Evolutionary conservation across 2,329 filamentous ascomycete species (phyloP).

Genomic region (Colletotrichum magnum): DNA sequence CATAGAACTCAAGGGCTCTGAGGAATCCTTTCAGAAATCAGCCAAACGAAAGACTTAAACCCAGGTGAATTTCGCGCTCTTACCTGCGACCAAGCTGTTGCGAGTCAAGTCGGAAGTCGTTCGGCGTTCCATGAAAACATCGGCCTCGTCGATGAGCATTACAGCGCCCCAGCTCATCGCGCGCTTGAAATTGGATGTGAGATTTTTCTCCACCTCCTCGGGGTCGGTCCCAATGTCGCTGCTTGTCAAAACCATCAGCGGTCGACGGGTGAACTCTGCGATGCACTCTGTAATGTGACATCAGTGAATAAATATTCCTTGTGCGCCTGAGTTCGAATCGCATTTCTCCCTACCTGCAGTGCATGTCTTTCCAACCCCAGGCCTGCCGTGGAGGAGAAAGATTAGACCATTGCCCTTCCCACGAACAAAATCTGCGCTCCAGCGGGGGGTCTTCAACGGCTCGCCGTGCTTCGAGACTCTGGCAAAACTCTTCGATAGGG

Average conservation of each 20-base stretch:
- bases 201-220: constrained; percentile 34
- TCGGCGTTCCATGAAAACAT: constrained; percentile 43
- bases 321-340: not conserved
- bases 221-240: constrained; percentile 45
- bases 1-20: constrained; percentile 47
- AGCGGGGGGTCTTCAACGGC: constrained; percentile 12
- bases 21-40: constrained; percentile 44
- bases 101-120: constrained; percentile 40
- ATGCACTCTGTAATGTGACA: constrained; percentile 49
- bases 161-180: constrained; percentile 47
- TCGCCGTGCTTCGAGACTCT: constrained; percentile 42
- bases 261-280: constrained; percentile 48
- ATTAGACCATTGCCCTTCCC: constrained; percentile 34
- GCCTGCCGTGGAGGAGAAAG: constrained; percentile 29
- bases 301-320: too few species aligned
- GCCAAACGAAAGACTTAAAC: not conserved
- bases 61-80: constrained; percentile 14
- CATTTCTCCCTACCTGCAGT: constrained; percentile 28
- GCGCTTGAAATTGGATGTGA: constrained; percentile 40
- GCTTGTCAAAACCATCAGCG: constrained; percentile 49
- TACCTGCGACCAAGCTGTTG: constrained; percentile 35
- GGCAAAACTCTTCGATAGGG: constrained; percentile 47
- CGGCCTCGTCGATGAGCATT: constrained; percentile 49
- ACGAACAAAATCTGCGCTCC: constrained; percentile 34
- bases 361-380: constrained; percentile 37